These are phyloP conservation scores for Yarrowia alimentaria DNA, from an alignment of 805 yeast species.

Conservation along the genomic window DNA sequence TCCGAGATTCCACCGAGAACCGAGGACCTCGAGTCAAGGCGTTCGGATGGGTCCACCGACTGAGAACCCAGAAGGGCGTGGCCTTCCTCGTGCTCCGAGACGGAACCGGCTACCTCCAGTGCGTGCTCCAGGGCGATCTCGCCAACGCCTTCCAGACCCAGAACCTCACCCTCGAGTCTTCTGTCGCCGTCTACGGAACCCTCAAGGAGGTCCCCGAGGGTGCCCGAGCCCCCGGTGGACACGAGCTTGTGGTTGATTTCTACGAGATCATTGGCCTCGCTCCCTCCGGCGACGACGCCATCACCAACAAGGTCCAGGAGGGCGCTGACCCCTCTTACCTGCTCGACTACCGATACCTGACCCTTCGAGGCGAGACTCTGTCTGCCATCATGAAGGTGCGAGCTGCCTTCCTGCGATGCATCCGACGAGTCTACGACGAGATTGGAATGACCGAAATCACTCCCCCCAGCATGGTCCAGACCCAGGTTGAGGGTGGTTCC, in stretches of 20 bases:
- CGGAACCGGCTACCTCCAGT: slow-evolving; percentile 88
- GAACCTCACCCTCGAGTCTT: slow-evolving; percentile 84
- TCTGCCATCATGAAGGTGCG: slow-evolving; percentile 93
- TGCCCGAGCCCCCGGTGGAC: slow-evolving; percentile 95
- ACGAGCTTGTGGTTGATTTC: slow-evolving; percentile 87
- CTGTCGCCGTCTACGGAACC: slow-evolving; percentile 76
- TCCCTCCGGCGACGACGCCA: slow-evolving; percentile 93
- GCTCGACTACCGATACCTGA: slow-evolving; percentile 91
- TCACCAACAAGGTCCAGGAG: slow-evolving; percentile 92
- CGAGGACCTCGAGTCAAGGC: slow-evolving; percentile 72
- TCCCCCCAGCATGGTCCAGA: slow-evolving; percentile 99
- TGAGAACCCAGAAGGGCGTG: slow-evolving; percentile 88
- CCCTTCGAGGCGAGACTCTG: slow-evolving; percentile 94
- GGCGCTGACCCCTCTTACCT: slow-evolving; percentile 89
- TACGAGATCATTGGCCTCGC: slow-evolving; percentile 89
- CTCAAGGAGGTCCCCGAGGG: slow-evolving; percentile 89
- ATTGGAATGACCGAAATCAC: slow-evolving; percentile 85
- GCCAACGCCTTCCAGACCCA: slow-evolving; percentile 86
- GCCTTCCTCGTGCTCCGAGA: slow-evolving; percentile 91
- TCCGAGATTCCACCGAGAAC: slow-evolving; percentile 51
- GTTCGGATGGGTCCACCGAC: slow-evolving; percentile 95
- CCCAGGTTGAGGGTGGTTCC: slow-evolving; percentile 99
- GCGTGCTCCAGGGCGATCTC: slow-evolving; percentile 84
- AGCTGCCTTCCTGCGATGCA: slow-evolving; percentile 67
- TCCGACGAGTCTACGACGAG: slow-evolving; percentile 75